Base-by-base conservation (phyloP, 495 filamentous ascomycete species). In the Annulohypoxylon bovei region DNA sequence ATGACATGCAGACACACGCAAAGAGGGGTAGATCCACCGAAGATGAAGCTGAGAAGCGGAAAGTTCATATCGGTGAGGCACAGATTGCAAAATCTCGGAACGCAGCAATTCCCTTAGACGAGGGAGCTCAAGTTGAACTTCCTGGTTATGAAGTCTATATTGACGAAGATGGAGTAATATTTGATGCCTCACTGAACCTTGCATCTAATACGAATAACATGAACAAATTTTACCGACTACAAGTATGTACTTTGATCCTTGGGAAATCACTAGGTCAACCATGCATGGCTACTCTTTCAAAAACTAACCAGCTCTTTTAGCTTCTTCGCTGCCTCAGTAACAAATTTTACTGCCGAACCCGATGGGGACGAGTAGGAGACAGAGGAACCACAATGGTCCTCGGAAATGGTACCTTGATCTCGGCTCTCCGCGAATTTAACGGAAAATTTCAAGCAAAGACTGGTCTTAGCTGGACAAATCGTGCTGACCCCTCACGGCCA, bases 351-450 rank as follows among this genome's bases (percentile, higher is more conserved):
- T 84, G 85, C 5, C 92, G 89, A 89, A 92, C 88, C 1, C 85
- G 90, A 12, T 95, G 90, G 91, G 93, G 93, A 9, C 86, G 93
- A 14, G 92, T 95, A 6, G 93, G 93, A 0, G 91, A 94, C 62
- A 70, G 57, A 32, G 93, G 93, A 2, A 88, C 92, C 70, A 83
- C 74, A 6, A 82, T 84, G 1, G 61, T 81, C 16, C 68, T 90
- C 2, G 82, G 80, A 1, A 32, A 76, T 7, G 80, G 82, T 8
- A 50, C 65, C 16, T 68, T 90, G 6, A 63, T 67, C 0, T 37
- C 65, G 4, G 92, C 92, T 0, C 74, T 86, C 27, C 64, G 44
- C 1, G 63, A 83, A 5, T 96, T 92, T 60, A 78, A 91, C 30
- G 89, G 86, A 73, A 92, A 92, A 67, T 96, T 97, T 84, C 93